Percentiles rank a stretch among this genome's conserved stretches.
Conservation (phyloP, 2,329 filamentous ascomycete genomes). For the Aspergillus sp. region DNA sequence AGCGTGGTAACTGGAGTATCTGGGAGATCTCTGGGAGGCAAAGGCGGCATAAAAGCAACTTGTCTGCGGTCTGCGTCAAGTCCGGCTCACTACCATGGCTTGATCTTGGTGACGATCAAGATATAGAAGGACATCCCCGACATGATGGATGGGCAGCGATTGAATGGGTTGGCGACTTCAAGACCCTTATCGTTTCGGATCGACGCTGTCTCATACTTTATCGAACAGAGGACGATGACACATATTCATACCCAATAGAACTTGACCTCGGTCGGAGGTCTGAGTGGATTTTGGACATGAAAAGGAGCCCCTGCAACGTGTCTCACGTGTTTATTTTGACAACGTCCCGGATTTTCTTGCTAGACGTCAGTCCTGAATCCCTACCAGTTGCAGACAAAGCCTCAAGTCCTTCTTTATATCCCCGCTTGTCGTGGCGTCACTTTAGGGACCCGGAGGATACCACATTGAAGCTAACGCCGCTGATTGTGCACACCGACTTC, state of each 20-base stretch:
- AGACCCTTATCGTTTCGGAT: constrained; percentile 51
- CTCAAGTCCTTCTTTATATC: constrained; percentile 28
- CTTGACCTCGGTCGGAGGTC: constrained; percentile 34
- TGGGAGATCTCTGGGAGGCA: constrained; percentile 40
- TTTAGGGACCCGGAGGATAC: constrained; percentile 54
- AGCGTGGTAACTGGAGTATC: constrained; percentile 53
- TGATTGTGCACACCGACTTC: constrained; percentile 31
- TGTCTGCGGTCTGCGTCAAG: constrained; percentile 24
- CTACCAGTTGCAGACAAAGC: constrained; percentile 18
- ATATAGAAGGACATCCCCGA: constrained; percentile 12
- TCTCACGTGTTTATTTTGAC: constrained; percentile 54
- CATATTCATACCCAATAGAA: constrained; percentile 30
- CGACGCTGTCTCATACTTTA: constrained; percentile 43
- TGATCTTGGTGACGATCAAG: constrained; percentile 13
- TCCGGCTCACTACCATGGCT: constrained; percentile 31
- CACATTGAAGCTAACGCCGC: constrained; percentile 42
- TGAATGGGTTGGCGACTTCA: constrained; percentile 38
- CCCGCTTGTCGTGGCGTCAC: constrained; percentile 52
- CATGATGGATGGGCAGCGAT: constrained; percentile 46
- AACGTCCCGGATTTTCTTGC: constrained; percentile 47
- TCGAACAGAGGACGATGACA: constrained; percentile 23
- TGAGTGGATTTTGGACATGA: constrained; percentile 57
- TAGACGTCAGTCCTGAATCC: constrained; percentile 36
- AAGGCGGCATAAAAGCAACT: constrained; percentile 26
- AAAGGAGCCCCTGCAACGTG: constrained; percentile 39